Evolutionary conservation across 2,329 filamentous ascomycete species (phyloP), one percentile per base, ranked within the genome.

Genomic region (Lojkania enalia): DNA sequence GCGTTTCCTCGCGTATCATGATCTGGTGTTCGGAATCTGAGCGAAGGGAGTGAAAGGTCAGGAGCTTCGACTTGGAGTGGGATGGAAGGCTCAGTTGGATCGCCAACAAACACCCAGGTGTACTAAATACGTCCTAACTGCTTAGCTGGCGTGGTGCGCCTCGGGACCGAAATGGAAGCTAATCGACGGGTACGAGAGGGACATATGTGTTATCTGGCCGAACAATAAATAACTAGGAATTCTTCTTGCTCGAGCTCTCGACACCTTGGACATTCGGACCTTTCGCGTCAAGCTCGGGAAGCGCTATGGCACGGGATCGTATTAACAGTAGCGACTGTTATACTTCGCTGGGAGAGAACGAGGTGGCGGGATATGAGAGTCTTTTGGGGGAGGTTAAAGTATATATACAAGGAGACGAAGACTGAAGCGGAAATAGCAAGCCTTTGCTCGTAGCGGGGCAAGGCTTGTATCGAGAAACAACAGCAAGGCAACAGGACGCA

Each of bases 151-250:
- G 61, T 25, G 71, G 67, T 5, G 73, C 51, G 6, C 66, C 70
- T 20, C 62, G 54, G 9, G 75, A 58, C n/a, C 63, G 58, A 33
- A 73, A 60, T 0, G 73, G 71, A 3, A 76, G 61, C 52, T 75
- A 71, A 41, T 76, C 74, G 4, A 62, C 65, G 14, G 73, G 69
- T 12, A 75, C 58, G 3, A 76, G 57, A 4, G 73, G 72, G 0
- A 74, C 64, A 38, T 70, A 56, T 6, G 52, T 46, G 11, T 65
- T 63, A 23, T 61, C 60, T 20, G 52, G 53, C 18, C 72, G 71
- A 36, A 68, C 56, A 42, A 76, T 66, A 53, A 70, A 74, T 54
- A 65, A 72, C 12, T 59, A 55, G 19, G 66, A 50, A 4, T 54
- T 48, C 15, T 57, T 42, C 0, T 27, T 27, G 23, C 7, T n/a